Evolutionary conservation across 164 flowering plant species (phyloP), one percentile per base, ranked within the genome.

Genomic region (Stephania cephalantha): DNA sequence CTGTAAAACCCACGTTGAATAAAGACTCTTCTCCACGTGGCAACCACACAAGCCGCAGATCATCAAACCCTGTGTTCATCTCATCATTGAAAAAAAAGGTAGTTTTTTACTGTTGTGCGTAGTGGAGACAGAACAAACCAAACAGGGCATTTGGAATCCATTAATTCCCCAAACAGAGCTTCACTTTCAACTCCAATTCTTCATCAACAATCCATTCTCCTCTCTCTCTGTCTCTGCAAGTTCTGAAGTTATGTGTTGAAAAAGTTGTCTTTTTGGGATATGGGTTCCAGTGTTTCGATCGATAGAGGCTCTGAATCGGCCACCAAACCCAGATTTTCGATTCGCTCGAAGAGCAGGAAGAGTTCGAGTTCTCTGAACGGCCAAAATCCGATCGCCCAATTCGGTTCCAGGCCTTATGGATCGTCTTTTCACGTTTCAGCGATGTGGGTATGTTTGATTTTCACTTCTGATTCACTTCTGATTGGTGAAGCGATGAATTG

Each of bases 401-500:
- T 69, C 72, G 12, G 20, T 50, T 48, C 65, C 50, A 71, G 72
- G 87, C 31, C 84, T 71, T 0, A 11, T 15, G 83, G 72, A 22
- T 65, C 68, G 30, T 71, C 83, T 13, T 70, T 0, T 53, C 29
- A 15, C 25, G 7, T 46, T 12, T 46, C 48, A 69, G 31, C 15
- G 82, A 77, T 58, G 66, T 69, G 6, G 89, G 89, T 85, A 84
- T 68, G 89, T 85, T 83, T 68, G 72, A 35, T 79, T 35, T 50
- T 10, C 9, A 46, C 18, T 53, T 7, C 69, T 22, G 18, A 20
- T n/a, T n/a, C n/a, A 35, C 2, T 35, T 35, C 42, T 35, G 42
- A 35, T 35, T 35, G 42, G 4, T 35, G 42, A 35, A 35, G 4
- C 42, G 42, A 35, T 35, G 4, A 35, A 35, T 35, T 35, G 42